Conservation (phyloP, 2,329 filamentous ascomycete species). For the Clarireedia paspali region DNA sequence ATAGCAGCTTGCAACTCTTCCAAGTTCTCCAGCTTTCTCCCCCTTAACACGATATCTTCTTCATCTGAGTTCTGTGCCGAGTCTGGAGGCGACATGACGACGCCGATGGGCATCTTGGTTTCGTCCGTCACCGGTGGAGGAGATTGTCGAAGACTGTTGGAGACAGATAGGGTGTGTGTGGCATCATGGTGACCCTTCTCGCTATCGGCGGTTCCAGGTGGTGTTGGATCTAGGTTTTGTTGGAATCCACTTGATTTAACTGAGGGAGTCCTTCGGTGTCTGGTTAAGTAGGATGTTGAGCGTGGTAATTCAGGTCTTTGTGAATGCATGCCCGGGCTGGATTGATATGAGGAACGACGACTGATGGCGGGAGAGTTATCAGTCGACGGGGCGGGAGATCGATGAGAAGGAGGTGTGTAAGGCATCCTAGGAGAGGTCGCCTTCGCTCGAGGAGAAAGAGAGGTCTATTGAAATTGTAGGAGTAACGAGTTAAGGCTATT, state of each 20-base stretch:
- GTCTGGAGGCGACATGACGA: constrained; percentile 86
- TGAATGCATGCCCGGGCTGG: constrained; percentile 28
- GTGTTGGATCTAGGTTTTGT: constrained; percentile 23
- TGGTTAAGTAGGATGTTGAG: constrained; percentile 58
- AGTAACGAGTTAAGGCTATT: constrained; percentile 12
- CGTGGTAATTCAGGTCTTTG: constrained; percentile 50
- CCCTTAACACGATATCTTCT: constrained; percentile 44
- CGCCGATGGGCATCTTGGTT: constrained; percentile 68
- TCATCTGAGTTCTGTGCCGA: constrained; percentile 77
- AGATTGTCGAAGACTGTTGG: constrained; percentile 68
- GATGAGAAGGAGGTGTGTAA: constrained; percentile 74
- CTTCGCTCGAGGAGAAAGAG: not conserved
- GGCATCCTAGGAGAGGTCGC: constrained; percentile 51
- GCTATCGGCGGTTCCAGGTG: constrained; percentile 22
- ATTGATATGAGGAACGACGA: constrained; percentile 50
- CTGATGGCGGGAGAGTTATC: constrained; percentile 49
- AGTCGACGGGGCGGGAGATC: constrained; percentile 53
- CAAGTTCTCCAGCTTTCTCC: constrained; percentile 24
- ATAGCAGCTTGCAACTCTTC: constrained; percentile 74
- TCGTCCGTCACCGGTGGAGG: constrained; percentile 72
- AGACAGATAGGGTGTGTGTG: constrained; percentile 29
- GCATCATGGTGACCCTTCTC: constrained; percentile 23
- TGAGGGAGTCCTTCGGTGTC: constrained; percentile 53
- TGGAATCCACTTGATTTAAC: constrained; percentile 28
- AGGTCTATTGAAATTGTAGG: not conserved